phyloP scores from a whole-genome alignment of 2,329 filamentous ascomycete genomes.

The Coniella vitis region DNA sequence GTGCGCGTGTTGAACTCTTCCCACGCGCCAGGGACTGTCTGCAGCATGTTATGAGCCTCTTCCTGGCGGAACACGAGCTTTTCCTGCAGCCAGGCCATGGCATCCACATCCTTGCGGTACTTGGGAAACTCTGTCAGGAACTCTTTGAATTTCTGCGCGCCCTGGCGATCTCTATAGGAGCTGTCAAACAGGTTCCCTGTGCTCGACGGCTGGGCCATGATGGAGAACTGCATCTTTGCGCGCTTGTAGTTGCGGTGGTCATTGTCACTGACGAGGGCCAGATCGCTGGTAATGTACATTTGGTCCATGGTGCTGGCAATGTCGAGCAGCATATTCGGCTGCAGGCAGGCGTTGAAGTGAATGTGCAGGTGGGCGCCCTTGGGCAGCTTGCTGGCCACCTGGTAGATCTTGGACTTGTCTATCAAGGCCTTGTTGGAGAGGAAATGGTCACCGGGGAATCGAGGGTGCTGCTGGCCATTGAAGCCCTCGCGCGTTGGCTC shows the following conservation, averaged over 20 bases:
- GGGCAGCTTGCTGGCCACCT: slow-evolving; percentile 52
- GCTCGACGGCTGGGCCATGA: slow-evolving; percentile 32
- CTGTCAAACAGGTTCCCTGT: slow-evolving; percentile 40
- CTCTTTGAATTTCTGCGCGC: slow-evolving; percentile 36
- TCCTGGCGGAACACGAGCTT: slow-evolving; percentile 58
- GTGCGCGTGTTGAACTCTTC: slow-evolving; percentile 46
- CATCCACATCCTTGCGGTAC: slow-evolving; percentile 21
- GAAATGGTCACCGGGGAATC: slow-evolving; percentile 50
- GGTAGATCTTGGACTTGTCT: slow-evolving; percentile 48
- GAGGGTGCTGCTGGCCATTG: slow-evolving; percentile 36
- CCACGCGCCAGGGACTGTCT: slow-evolving; percentile 47
- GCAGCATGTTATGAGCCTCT: slow-evolving; percentile 48
- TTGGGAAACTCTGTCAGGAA: slow-evolving; percentile 33
- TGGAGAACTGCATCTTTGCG: slow-evolving; percentile 58
- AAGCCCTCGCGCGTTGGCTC: slow-evolving; percentile 29
- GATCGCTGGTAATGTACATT: slow-evolving; percentile 64
- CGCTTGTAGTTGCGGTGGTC: slow-evolving; percentile 38
- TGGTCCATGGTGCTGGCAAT: slow-evolving; percentile 48
- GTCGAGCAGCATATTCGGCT: slow-evolving; percentile 51
- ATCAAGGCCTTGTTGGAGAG: slow-evolving; percentile 49
- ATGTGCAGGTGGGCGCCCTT: slow-evolving; percentile 70
- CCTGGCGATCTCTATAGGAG: slow-evolving; percentile 35
- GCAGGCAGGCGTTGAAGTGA: slow-evolving; percentile 70
- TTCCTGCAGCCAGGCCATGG: slow-evolving; percentile 48
- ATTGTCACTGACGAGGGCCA: slow-evolving; percentile 35